Evolutionary conservation across 2,329 filamentous ascomycete genomes (phyloP).

Genomic region (Penicillium sp.): DNA sequence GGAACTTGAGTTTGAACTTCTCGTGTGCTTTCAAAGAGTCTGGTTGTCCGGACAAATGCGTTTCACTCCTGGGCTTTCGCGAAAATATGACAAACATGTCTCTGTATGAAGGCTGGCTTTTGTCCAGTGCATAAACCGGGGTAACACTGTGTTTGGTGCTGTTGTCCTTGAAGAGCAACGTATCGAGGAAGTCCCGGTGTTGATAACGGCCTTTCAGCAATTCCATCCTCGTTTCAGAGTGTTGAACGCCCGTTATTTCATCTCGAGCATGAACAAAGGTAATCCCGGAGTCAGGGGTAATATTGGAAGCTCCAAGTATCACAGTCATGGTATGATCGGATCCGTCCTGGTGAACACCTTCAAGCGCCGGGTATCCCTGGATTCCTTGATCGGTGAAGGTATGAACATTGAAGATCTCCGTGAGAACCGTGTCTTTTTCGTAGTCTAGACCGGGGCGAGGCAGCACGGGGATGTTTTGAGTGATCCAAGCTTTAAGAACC

Average conservation of each 20-base stretch:
- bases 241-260: neutral
- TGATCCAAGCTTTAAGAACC: conserved; percentile 27
- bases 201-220: conserved; percentile 1
- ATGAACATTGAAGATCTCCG: conserved; percentile 32
- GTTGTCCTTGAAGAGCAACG: conserved; percentile 6
- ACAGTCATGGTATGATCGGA: conserved; percentile 38
- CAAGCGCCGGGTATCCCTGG: conserved; percentile 34
- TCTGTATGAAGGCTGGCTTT: neutral
- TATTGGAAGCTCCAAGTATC: conserved; percentile 30
- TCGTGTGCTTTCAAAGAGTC: neutral
- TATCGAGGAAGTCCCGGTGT: conserved; percentile 8
- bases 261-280: conserved; percentile 33
- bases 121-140: neutral
- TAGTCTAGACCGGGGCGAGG: conserved; percentile 23
- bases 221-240: neutral
- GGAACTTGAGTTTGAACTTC: neutral
- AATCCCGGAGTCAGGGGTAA: conserved; percentile 29
- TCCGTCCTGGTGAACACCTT: conserved; percentile 36
- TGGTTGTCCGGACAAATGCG: neutral
- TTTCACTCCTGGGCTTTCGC: conserved; percentile 1
- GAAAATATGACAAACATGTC: conserved; percentile 11
- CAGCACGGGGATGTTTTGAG: too few species aligned
- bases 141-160: conserved; percentile 8
- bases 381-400: conserved; percentile 30
- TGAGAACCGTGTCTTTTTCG: conserved; percentile 26